phyloP scores from a whole-genome alignment of 2,329 filamentous ascomycete species.

The Colletotrichum spinosum region DNA sequence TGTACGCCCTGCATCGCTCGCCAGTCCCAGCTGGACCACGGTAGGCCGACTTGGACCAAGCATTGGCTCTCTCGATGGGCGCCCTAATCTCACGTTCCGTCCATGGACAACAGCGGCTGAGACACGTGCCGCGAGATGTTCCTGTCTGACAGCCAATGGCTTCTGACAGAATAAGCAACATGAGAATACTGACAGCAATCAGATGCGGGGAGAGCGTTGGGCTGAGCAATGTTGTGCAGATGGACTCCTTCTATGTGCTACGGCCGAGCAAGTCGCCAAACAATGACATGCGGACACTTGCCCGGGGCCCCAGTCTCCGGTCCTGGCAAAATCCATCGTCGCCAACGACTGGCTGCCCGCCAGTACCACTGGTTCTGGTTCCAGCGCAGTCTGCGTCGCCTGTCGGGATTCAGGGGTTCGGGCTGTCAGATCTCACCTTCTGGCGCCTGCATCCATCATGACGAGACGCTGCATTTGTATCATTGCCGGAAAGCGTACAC shows the following conservation, averaged over 20 bases:
- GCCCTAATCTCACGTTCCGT: too few species aligned
- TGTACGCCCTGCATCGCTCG: slow-evolving; percentile 4
- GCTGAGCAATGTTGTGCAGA: slow-evolving; percentile 34
- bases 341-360: too few species aligned
- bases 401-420: slow-evolving; percentile 13
- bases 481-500: slow-evolving; percentile 7
- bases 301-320: slow-evolving; percentile 24
- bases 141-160: neutral
- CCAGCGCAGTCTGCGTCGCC: neutral
- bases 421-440: slow-evolving; percentile 33
- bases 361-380: too few species aligned
- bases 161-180: slow-evolving; percentile 4
- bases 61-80: too few species aligned
- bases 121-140: slow-evolving; percentile 1
- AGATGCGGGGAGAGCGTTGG: slow-evolving; percentile 19
- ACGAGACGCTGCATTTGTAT: slow-evolving; percentile 15
- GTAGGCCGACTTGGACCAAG: too few species aligned
- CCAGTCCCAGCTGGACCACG: neutral
- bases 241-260: slow-evolving; percentile 12
- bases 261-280: neutral
- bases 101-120: neutral
- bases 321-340: slow-evolving; percentile 13
- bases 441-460: slow-evolving; percentile 15
- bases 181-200: slow-evolving; percentile 13
- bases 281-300: slow-evolving; percentile 6